Conservation (phyloP, 805 yeast genomes). For the Schwanniomyces sp. region DNA sequence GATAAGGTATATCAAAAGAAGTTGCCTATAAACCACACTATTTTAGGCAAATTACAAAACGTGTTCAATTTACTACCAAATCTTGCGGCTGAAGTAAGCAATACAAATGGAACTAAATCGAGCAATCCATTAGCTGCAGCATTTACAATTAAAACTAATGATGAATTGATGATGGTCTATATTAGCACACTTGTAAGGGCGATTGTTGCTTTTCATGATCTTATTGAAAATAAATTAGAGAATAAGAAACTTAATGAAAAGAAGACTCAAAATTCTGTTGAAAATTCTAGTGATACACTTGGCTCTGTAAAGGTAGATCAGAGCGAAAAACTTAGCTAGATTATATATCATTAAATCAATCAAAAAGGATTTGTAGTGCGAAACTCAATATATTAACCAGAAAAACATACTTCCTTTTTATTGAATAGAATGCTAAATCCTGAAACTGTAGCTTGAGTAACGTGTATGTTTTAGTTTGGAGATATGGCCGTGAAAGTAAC, state of each 20-base stretch:
- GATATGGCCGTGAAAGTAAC: conserved; percentile 7
- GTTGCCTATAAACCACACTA: conserved; percentile 86
- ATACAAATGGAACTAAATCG: conserved; percentile 13
- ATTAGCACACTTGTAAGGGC: conserved; percentile 88
- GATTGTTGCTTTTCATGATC: conserved; percentile 92
- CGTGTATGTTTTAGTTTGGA: not conserved
- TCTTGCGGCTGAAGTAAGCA: conserved; percentile 32
- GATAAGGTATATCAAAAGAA: conserved; percentile 67
- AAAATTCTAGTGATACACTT: not conserved
- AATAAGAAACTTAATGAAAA: conserved; percentile 54
- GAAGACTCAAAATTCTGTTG: conserved; percentile 22
- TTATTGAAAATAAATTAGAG: conserved; percentile 92
- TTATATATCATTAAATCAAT: not conserved
- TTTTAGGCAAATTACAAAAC: conserved; percentile 90
- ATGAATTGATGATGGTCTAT: conserved; percentile 92
- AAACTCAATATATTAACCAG: not conserved
- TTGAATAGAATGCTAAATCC: not conserved
- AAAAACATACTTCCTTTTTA: not conserved
- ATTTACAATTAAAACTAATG: conserved; percentile 90
- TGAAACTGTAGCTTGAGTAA: not conserved
- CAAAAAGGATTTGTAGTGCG: not conserved
- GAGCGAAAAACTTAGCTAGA: not conserved
- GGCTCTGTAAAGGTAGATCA: not conserved
- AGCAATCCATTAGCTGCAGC: conserved; percentile 68
- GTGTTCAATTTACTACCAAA: conserved; percentile 92